phyloP scores from a whole-genome alignment of 2,329 filamentous ascomycete genomes.

The Cladosporium cucumerinum region DNA sequence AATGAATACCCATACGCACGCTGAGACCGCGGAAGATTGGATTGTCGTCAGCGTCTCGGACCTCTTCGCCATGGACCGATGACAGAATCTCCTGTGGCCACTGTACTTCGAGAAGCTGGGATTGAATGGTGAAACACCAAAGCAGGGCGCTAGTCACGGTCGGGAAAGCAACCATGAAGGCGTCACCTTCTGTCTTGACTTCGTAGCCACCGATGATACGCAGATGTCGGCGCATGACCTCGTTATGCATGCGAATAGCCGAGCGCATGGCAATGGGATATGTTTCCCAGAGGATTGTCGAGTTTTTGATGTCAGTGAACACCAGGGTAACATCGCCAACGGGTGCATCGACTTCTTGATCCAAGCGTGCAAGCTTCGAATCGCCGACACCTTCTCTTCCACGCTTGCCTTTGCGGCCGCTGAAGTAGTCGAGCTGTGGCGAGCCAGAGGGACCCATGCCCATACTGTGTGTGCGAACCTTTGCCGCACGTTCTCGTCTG shows the following conservation, averaged over 20 bases:
- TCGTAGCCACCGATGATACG: constrained; percentile 94
- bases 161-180: constrained; percentile 98
- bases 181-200: constrained; percentile 99
- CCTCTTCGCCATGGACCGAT: constrained; percentile 77
- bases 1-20: constrained; percentile 97
- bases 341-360: constrained; percentile 86
- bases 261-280: constrained; percentile 94
- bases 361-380: constrained; percentile 80
- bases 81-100: constrained; percentile 94
- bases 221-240: constrained; percentile 89
- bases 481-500: constrained; percentile 72
- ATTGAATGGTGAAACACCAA: constrained; percentile 95
- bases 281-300: constrained; percentile 92
- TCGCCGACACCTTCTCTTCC: constrained; percentile 63
- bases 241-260: constrained; percentile 95
- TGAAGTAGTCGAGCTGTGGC: constrained; percentile 63
- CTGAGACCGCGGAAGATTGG: constrained; percentile 92
- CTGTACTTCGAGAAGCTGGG: constrained; percentile 76
- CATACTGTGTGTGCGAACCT: constrained; percentile 77
- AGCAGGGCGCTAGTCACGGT: constrained; percentile 91
- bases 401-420: constrained; percentile 62
- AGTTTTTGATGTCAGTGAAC: constrained; percentile 99
- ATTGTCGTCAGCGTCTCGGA: constrained; percentile 78
- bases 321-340: constrained; percentile 88
- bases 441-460: constrained; percentile 76